Evolutionary conservation across 2,329 filamentous ascomycete genomes (phyloP), one percentile per base, ranked within the genome.

Genomic region (Pyricularia pennisetigena): DNA sequence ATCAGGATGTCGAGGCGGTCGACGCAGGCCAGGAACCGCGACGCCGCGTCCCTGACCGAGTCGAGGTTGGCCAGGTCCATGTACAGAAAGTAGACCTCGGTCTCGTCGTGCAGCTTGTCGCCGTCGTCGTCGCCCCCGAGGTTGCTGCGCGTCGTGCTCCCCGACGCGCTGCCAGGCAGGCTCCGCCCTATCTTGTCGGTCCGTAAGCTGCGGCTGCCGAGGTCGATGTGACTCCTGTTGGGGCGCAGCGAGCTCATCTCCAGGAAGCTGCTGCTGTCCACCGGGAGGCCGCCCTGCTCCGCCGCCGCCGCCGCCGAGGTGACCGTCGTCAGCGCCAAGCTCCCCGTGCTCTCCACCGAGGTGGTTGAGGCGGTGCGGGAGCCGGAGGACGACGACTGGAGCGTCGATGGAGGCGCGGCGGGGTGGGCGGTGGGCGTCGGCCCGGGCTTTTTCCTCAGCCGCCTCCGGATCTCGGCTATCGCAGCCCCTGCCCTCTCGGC

Each of bases 61-160:
- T 74, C 74, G 12, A 84, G 75, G 7, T 79, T 82, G 1, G 77
- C 68, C 28, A 86, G 78, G 71, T 85, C 82, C 69, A 82, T 76
- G 64, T 79, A 71, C 35, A 85, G 73, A 67, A 80, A 68, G 26
- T 70, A 71, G 12, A 73, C 72, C 41, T 70, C 67, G 8, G 70
- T 69, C 67, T 75, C 72, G 72, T 66, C 32, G 35, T n/a, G 4
- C 12, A 4, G 12, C 32, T 28, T 24, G 23, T 16, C 24, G 64
- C 35, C 35, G 35, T 14, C 64, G 4, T n/a, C 35, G 30, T 14
- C 29, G 8, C 8, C 30, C 6, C 32, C 26, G 5, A 66, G 6
- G 14, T 49, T 28, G 64, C 64, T 29, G 64, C 64, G 35, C 12
- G 35, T 29, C 12, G 35, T 57, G 14, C 14, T 54, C 12, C 32